phyloP scores from a whole-genome alignment of 495 filamentous ascomycete genomes.

The Daldinia loculata region DNA sequence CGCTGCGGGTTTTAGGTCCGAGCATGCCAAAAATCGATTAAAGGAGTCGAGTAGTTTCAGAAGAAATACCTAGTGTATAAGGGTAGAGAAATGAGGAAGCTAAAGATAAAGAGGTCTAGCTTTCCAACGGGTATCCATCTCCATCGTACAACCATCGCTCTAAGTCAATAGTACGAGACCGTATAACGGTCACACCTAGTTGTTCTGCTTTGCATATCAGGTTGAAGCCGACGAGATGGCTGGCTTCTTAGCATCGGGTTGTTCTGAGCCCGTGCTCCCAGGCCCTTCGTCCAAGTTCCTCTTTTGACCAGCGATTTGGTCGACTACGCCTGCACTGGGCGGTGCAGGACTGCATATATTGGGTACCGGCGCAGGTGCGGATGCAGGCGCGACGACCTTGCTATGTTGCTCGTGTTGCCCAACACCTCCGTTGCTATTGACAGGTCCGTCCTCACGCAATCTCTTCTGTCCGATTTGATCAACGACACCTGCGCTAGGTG shows the following conservation, averaged over 20 bases:
- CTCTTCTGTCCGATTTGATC: conserved; percentile 34
- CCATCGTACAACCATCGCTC: not conserved
- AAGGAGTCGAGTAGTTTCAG: not conserved
- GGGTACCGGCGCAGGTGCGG: conserved; percentile 3
- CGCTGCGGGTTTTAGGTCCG: not conserved
- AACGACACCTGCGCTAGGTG: conserved; percentile 29
- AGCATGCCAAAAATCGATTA: not conserved
- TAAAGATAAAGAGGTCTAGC: not conserved
- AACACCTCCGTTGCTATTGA: conserved; percentile 6
- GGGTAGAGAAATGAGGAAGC: not conserved
- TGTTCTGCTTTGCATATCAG: not conserved
- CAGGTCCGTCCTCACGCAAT: conserved; percentile 3
- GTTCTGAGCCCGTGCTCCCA: conserved; percentile 38
- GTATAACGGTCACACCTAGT: not conserved
- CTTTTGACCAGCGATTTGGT: conserved; percentile 40
- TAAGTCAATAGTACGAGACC: not conserved
- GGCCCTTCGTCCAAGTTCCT: conserved; percentile 44
- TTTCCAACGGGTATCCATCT: not conserved
- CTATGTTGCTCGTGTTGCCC: conserved; percentile 9
- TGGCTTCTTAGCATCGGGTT: conserved; percentile 42
- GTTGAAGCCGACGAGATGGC: conserved; percentile 25
- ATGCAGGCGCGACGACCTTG: not conserved
- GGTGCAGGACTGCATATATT: conserved; percentile 33
- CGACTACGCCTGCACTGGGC: conserved; percentile 37
- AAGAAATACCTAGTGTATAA: not conserved